These are phyloP conservation scores for Metschnikowia continentalis DNA, from an alignment of 805 yeast species.

Conservation along the genomic window DNA sequence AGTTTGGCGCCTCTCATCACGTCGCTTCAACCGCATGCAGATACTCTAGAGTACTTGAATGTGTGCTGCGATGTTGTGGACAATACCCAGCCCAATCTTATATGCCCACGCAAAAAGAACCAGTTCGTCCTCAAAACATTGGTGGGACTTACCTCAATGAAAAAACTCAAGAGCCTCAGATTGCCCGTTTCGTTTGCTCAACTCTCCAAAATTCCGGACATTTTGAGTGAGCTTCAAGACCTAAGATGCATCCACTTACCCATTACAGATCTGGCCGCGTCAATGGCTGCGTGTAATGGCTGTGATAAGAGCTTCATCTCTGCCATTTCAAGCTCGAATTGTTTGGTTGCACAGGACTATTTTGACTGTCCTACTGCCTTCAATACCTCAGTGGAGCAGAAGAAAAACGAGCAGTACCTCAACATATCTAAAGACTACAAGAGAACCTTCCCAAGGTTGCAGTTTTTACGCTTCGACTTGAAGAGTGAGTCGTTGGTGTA, in stretches of 20 bases:
- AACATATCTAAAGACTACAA: slow-evolving; percentile 3
- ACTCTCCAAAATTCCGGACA: slow-evolving; percentile 5
- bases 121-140: slow-evolving; percentile 8
- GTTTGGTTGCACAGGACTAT: slow-evolving; percentile 14
- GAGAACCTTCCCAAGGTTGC: not conserved
- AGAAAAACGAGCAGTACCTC: slow-evolving; percentile 10
- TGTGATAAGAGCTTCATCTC: slow-evolving; percentile 7
- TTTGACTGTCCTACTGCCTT: slow-evolving; percentile 13
- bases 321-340: slow-evolving; percentile 8
- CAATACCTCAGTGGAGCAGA: slow-evolving; percentile 5
- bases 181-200: slow-evolving; percentile 12
- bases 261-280: slow-evolving; percentile 10
- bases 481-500: slow-evolving; percentile 10
- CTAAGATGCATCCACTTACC: slow-evolving; percentile 10
- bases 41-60: slow-evolving; percentile 9
- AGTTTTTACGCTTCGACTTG: slow-evolving; percentile 12
- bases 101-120: slow-evolving; percentile 10
- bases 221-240: not conserved
- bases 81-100: not conserved
- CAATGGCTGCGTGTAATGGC: slow-evolving; percentile 7
- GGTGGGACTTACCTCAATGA: slow-evolving; percentile 6
- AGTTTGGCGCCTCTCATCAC: slow-evolving; percentile 11
- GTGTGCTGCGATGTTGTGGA: slow-evolving; percentile 13
- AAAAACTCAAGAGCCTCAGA: slow-evolving; percentile 5
- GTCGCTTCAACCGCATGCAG: slow-evolving; percentile 10